Evolutionary conservation across 805 yeast genomes (phyloP).

Genomic region (Clavispora carvajalis): DNA sequence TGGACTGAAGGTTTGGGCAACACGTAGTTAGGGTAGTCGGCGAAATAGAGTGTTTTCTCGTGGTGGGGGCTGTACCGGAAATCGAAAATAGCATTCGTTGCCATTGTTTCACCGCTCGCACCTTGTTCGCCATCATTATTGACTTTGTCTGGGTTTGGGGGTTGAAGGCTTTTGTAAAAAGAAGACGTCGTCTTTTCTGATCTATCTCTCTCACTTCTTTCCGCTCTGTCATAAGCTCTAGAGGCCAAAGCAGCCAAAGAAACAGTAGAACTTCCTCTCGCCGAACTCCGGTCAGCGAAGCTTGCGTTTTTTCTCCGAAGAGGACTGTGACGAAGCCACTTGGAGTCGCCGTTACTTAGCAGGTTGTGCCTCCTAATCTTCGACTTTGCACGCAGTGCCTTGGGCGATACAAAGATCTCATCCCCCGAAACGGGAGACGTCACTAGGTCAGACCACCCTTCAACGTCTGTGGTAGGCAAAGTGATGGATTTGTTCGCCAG

Average conservation of each 20-base stretch:
- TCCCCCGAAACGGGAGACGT: background rate
- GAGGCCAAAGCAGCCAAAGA: background rate
- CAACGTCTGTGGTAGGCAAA: background rate
- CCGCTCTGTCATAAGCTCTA: background rate
- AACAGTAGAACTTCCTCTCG: background rate
- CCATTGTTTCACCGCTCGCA: too few relatives aligned
- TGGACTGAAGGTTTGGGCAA: background rate
- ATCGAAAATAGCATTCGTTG: background rate
- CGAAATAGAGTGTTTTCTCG: constrained; percentile 5
- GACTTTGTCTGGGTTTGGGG: background rate
- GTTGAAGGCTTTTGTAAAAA: background rate
- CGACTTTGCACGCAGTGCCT: background rate
- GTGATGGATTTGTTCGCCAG: constrained; percentile 17
- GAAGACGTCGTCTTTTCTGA: background rate
- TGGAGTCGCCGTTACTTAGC: constrained; percentile 1
- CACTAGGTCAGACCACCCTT: background rate
- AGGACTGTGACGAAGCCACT: background rate
- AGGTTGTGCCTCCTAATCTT: background rate
- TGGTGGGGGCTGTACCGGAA: constrained; percentile 4
- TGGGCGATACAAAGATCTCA: background rate
- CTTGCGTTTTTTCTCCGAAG: background rate
- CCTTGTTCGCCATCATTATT: background rate
- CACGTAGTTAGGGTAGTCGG: constrained; percentile 6
- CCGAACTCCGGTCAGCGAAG: background rate
- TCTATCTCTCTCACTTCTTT: background rate